Conservation (phyloP, 306 rosid species). For the Prunus kanzakura region DNA sequence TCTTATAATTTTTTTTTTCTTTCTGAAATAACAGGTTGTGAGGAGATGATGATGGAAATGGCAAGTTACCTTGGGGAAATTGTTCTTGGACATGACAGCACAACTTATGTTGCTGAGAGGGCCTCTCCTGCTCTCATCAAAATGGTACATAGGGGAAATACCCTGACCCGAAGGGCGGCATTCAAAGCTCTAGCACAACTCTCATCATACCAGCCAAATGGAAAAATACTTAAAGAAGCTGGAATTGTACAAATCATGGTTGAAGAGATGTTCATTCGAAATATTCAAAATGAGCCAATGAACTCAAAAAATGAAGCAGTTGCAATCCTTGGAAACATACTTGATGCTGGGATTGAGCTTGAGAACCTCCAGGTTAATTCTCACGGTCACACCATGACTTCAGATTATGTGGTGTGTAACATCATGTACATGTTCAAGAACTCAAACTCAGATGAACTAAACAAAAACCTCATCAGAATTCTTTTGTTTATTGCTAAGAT, state of each 20-base stretch:
- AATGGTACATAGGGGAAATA: constrained; percentile 35
- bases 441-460: constrained; percentile 42
- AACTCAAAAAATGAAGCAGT: constrained; percentile 42
- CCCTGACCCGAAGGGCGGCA: constrained; percentile 32
- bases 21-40: constrained; percentile 30
- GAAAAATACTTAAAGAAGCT: constrained; percentile 31
- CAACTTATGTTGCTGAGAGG: constrained; percentile 35
- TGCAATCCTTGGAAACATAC: constrained; percentile 41
- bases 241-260: constrained; percentile 40
- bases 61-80: constrained; percentile 51
- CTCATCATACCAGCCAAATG: constrained; percentile 37
- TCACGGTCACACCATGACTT: constrained; percentile 37
- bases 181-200: constrained; percentile 38
- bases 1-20: neutral
- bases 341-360: constrained; percentile 31
- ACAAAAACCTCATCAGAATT: constrained; percentile 33
- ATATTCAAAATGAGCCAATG: constrained; percentile 34
- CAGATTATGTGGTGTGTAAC: constrained; percentile 38
- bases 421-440: constrained; percentile 37
- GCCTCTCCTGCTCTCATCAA: constrained; percentile 37
- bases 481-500: constrained; percentile 27
- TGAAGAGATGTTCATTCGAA: constrained; percentile 46
- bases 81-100: constrained; percentile 34
- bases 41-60: constrained; percentile 38
- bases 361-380: constrained; percentile 32